These are phyloP conservation scores for Zelonia costaricensis DNA, from an alignment of 208 protist species.

Conservation along the genomic window DNA sequence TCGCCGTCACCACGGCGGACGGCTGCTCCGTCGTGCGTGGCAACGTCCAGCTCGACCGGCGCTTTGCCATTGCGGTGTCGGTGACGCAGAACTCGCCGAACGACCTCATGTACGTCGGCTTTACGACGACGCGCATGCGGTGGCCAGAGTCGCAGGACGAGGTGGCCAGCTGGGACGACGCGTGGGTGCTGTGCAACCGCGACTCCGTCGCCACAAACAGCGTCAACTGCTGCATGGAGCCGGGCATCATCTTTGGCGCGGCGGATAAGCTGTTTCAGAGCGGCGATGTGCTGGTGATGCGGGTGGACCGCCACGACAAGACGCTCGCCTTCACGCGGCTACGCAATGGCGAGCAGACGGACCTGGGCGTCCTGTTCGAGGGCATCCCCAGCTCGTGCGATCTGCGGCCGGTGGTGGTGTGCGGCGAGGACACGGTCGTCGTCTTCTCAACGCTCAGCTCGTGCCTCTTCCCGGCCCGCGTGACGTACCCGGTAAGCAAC, in stretches of 20 bases:
- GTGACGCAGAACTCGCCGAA: constrained; percentile 44
- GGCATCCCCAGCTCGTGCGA: constrained; percentile 43
- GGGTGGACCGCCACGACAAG: constrained; percentile 58
- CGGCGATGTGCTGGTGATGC: constrained; percentile 70
- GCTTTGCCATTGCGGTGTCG: constrained; percentile 72
- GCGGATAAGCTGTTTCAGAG: constrained; percentile 65
- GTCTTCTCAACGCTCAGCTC: constrained; percentile 82
- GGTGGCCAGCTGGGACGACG: constrained; percentile 67
- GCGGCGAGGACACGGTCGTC: constrained; percentile 64
- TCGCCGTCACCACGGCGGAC: constrained; percentile 59
- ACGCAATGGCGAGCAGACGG: constrained; percentile 50
- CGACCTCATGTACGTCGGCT: constrained; percentile 77
- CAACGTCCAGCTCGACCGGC: constrained; percentile 51
- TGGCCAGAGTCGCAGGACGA: constrained; percentile 51
- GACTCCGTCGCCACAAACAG: constrained; percentile 75
- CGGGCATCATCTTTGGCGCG: constrained; percentile 78
- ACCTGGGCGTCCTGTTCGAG: constrained; percentile 87
- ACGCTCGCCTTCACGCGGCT: constrained; percentile 77
- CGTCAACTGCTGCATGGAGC: constrained; percentile 84
- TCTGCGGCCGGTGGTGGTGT: constrained; percentile 69
- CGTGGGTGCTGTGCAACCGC: constrained; percentile 81
- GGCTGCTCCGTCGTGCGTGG: constrained; percentile 62
- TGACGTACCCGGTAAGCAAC: constrained; percentile 62
- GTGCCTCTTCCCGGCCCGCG: constrained; percentile 70
- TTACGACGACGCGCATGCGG: constrained; percentile 62